Base-by-base conservation (phyloP, 345 rosid genomes). In the Gossypium bickii region DNA sequence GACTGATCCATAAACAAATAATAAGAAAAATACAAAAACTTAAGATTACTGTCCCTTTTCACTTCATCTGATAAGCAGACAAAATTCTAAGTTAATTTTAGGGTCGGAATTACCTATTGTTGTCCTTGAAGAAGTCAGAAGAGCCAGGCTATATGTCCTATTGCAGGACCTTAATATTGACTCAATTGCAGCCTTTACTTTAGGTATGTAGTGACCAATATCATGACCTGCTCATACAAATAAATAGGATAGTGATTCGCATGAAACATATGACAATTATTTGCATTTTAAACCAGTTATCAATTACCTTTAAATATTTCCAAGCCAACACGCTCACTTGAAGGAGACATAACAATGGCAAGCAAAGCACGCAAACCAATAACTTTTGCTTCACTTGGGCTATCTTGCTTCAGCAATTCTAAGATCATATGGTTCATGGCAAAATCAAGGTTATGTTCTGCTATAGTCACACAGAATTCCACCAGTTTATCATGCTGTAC, bases 401-500 rank as follows among this genome's bases (percentile, higher is more conserved):
- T 90, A 80, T 93, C 98, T 85, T 93, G 97, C 83, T 93, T 95
- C 78, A 95, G 89, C 82, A 95, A 86, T 85, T 93, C 99, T 74
- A 95, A 81, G 55, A 95, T 82, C 99, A 95, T 93, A 82, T 93
- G 99, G 81, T 95, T 95, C 98, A 95, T 95, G 71, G 99, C 84
- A 78, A 95, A 95, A 87, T 95, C 99, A 87, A 93, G 98, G 87
- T 95, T 93, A 87, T 95, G 99, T 61, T 93, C 99, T 22, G 98
- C 94, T 77, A 95, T 88, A 66, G 97, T 88, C 77, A 91, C 99
- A 81, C 99, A 95, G 78, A 95, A 95, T 77, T 95, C 98, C 70
- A 95, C 97, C 79, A 95, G 91, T 83, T 95, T 95, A 82, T 95
- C 99, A 74, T 95, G 98, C 75, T 95, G 99, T 58, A 87, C 90